Conservation (phyloP, 805 yeast species). For the Ogataea methanolica region DNA sequence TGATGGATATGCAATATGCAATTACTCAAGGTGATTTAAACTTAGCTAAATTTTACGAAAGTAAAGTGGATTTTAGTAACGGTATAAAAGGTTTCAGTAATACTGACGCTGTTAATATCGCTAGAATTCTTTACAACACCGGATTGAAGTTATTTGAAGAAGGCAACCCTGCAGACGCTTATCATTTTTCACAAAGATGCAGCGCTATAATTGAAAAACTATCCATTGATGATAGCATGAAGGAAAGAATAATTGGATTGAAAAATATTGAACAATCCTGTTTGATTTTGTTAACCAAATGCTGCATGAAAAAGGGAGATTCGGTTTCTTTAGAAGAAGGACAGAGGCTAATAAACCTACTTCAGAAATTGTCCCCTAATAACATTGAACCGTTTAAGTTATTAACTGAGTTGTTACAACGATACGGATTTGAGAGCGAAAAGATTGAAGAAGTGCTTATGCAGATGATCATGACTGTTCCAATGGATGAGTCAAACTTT, state of each 20-base stretch:
- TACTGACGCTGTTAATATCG: slow-evolving; percentile 23
- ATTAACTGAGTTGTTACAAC: slow-evolving; percentile 20
- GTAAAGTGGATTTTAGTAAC: slow-evolving; percentile 22
- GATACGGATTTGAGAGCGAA: slow-evolving; percentile 5
- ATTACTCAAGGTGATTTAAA: slow-evolving; percentile 29
- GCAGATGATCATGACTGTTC: slow-evolving; percentile 32
- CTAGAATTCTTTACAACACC: slow-evolving; percentile 32
- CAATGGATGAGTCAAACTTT: slow-evolving; percentile 16
- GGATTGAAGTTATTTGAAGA: slow-evolving; percentile 9
- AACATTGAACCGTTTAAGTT: slow-evolving; percentile 30
- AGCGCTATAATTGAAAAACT: slow-evolving; percentile 15
- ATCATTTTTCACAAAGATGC: slow-evolving; percentile 12
- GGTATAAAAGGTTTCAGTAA: slow-evolving; percentile 11
- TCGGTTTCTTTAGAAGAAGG: slow-evolving; percentile 13
- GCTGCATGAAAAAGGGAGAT: slow-evolving; percentile 23
- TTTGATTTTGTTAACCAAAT: slow-evolving; percentile 23
- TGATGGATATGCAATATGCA: slow-evolving; percentile 29
- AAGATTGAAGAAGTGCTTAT: slow-evolving; percentile 29
- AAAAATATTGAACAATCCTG: slow-evolving; percentile 19
- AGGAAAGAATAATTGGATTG: slow-evolving; percentile 7
- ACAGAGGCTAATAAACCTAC: slow-evolving; percentile 14
- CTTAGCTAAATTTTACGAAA: slow-evolving; percentile 32
- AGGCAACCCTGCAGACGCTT: slow-evolving; percentile 5
- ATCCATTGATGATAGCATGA: not conserved
- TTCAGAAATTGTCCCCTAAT: slow-evolving; percentile 25